Evolutionary conservation across 192 early-diverging fungal species (phyloP).

Genomic region (Chytriomyces confervae): DNA sequence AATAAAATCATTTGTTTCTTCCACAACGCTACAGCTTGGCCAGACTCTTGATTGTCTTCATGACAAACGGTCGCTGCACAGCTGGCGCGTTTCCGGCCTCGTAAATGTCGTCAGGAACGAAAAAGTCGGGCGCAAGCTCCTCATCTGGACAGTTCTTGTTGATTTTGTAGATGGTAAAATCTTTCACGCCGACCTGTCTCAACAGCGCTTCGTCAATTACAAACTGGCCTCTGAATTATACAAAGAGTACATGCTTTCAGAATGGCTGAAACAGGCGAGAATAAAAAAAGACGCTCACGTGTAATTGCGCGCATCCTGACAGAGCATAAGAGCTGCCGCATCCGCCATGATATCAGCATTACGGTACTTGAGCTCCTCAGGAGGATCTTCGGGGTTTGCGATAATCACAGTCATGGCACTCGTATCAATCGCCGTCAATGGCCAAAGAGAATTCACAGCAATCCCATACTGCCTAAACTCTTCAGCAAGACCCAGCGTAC

Average conservation of each 20-base stretch:
- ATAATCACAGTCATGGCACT: slow-evolving; percentile 65
- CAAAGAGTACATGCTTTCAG: too few species aligned
- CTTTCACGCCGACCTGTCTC: slow-evolving; percentile 69
- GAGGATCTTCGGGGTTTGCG: neutral
- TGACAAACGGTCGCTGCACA: slow-evolving; percentile 24
- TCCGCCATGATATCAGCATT: slow-evolving; percentile 76
- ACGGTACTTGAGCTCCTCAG: slow-evolving; percentile 30
- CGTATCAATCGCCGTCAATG: slow-evolving; percentile 76
- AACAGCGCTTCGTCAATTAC: slow-evolving; percentile 82
- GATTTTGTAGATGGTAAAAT: slow-evolving; percentile 74
- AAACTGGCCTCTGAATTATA: slow-evolving; percentile 50
- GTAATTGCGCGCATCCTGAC: slow-evolving; percentile 50
- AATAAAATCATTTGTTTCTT: neutral
- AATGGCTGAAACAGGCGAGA: slow-evolving; percentile 50
- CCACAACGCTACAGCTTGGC: neutral
- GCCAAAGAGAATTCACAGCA: slow-evolving; percentile 81
- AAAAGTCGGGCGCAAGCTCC: slow-evolving; percentile 63
- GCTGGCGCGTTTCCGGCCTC: neutral
- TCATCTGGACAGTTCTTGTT: slow-evolving; percentile 57
- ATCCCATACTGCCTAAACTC: slow-evolving; percentile 71
- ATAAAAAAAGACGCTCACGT: neutral
- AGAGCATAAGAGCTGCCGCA: slow-evolving; percentile 69
- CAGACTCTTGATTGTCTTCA: neutral
- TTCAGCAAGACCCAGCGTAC: slow-evolving; percentile 71
- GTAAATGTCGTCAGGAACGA: slow-evolving; percentile 44